Conservation (phyloP, 345 rosid genomes). For the Brassica incana region DNA sequence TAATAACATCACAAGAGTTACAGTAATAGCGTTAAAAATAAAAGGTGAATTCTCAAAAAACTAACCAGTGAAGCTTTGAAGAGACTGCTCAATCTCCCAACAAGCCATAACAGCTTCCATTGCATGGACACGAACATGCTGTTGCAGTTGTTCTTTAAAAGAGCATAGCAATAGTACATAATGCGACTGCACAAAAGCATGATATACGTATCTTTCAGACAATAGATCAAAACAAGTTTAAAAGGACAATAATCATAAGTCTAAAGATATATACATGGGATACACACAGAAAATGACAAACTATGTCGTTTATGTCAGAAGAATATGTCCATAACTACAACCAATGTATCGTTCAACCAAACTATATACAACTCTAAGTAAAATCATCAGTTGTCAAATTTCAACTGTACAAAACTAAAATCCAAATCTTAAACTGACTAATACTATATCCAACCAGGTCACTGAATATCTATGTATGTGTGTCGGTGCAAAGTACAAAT, state of each 20-base stretch:
- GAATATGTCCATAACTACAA: constrained; percentile 6
- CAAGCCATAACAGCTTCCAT: constrained; percentile 99
- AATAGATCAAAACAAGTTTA: background rate
- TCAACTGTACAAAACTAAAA: constrained; percentile 5
- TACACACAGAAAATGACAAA: constrained; percentile 12
- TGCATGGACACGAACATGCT: constrained; percentile 97
- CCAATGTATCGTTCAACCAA: constrained; percentile 4
- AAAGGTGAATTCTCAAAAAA: background rate
- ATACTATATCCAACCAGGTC: background rate
- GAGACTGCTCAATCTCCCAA: constrained; percentile 97
- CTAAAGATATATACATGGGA: background rate
- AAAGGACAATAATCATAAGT: background rate
- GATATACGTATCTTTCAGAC: constrained; percentile 1
- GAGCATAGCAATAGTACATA: constrained; percentile 86
- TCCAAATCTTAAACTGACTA: constrained; percentile 3
- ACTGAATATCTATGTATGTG: background rate
- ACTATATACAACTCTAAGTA: constrained; percentile 18
- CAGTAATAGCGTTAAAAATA: background rate
- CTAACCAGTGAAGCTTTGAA: constrained; percentile 87
- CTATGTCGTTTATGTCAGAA: background rate
- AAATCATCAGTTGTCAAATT: constrained; percentile 2
- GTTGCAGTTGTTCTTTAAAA: constrained; percentile 93
- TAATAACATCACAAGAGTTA: background rate
- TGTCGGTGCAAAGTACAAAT: constrained; percentile 35
- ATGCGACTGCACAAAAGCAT: constrained; percentile 60